Evolutionary conservation across 768 basidiomycete species (phyloP).

Genomic region (Melanogaster broomeanus): DNA sequence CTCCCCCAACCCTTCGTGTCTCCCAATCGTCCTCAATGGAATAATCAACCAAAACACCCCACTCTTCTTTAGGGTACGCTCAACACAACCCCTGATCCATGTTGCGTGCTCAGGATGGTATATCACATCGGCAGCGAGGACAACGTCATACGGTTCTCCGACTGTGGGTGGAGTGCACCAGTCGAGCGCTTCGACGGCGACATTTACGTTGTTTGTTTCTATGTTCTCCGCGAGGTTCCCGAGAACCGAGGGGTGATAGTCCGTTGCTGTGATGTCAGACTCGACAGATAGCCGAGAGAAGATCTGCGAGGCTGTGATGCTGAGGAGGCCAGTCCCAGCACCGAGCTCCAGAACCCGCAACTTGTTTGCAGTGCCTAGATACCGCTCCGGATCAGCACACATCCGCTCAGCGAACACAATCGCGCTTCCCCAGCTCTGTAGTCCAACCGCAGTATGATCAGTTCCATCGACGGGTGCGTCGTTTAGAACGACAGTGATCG

Average conservation of each 20-base stretch:
- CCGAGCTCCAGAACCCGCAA: conserved; percentile 76
- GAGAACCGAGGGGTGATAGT: conserved; percentile 78
- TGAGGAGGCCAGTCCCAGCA: conserved; percentile 83
- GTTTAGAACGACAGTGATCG: conserved; percentile 58
- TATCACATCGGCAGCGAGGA: conserved; percentile 80
- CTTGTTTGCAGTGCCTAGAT: not conserved
- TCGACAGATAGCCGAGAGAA: conserved; percentile 21
- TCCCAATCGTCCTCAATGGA: conserved; percentile 62
- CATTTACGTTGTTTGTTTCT: conserved; percentile 46
- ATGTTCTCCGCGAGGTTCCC: conserved; percentile 67
- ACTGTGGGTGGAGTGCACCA: conserved; percentile 56
- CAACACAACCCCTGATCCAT: conserved; percentile 69
- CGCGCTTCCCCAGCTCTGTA: conserved; percentile 85
- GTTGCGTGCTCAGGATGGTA: conserved; percentile 70
- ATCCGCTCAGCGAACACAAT: conserved; percentile 70
- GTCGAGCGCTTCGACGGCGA: conserved; percentile 57
- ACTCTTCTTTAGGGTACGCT: conserved; percentile 41
- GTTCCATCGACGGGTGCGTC: conserved; percentile 63
- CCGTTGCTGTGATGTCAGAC: conserved; percentile 61
- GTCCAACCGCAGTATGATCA: conserved; percentile 78
- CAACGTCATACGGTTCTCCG: conserved; percentile 57
- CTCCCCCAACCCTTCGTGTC: conserved; percentile 57
- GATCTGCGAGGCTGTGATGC: conserved; percentile 61
- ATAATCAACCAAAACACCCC: conserved; percentile 77
- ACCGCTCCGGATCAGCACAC: conserved; percentile 44